phyloP scores from a whole-genome alignment of 768 basidiomycete species.

The Tylopilus cervinicoccineus region DNA sequence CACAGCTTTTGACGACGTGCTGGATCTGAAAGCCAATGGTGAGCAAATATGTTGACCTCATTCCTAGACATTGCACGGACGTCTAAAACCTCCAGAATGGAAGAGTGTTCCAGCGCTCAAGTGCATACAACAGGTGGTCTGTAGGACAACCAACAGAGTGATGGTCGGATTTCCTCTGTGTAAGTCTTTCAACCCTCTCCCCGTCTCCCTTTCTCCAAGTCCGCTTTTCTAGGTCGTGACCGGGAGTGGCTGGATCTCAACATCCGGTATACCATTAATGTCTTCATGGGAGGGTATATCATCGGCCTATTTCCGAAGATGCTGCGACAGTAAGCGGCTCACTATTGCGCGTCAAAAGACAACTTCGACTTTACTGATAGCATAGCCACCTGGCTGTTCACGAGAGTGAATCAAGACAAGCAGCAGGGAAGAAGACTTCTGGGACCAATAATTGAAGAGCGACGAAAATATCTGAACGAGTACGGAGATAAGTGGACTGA shows the following conservation, averaged over 20 bases:
- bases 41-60: neutral
- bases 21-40: neutral
- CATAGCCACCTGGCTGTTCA: neutral
- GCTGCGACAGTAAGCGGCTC: neutral
- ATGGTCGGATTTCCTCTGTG: neutral
- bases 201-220: neutral
- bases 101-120: neutral
- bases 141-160: neutral
- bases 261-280: neutral
- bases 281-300: neutral
- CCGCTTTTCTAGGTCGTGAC: neutral
- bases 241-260: neutral
- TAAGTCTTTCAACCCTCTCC: neutral
- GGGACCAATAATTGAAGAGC: neutral
- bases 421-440: neutral
- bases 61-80: neutral
- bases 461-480: neutral
- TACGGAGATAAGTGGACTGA: neutral
- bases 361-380: neutral
- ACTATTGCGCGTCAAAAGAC: neutral
- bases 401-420: neutral
- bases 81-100: neutral
- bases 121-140: neutral
- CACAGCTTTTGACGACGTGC: neutral
- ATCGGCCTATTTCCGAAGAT: neutral